A percentile compares a stretch with the other conserved stretches of the same genome.
phyloP scores from a whole-genome alignment of 768 basidiomycete genomes.

The Boletus vermiculosoides region DNA sequence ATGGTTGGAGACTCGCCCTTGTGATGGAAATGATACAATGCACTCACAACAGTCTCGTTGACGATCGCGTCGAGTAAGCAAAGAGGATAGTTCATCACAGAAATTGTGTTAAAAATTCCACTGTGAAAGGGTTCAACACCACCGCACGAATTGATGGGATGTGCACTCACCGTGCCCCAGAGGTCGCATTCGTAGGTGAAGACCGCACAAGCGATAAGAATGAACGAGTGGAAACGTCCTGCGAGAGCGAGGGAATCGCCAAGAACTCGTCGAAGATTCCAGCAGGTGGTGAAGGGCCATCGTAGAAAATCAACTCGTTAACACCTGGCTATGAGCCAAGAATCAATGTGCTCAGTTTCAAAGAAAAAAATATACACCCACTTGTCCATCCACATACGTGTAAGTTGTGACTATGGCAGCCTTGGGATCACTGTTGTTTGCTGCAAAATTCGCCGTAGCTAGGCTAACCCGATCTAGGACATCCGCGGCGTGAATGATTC shows the following conservation, averaged over 20 bases:
- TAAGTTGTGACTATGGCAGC: conserved; percentile 42
- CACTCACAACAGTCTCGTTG: conserved; percentile 16
- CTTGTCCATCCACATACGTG: conserved; percentile 24
- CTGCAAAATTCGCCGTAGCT: conserved; percentile 12
- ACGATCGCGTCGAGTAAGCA: conserved; percentile 12
- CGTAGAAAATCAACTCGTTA: conserved; percentile 49
- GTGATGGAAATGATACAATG: background rate
- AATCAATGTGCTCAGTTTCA: background rate
- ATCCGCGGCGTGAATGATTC: conserved; percentile 31
- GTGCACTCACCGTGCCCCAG: conserved; percentile 6
- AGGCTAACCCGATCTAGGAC: conserved; percentile 7
- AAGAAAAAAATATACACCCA: background rate
- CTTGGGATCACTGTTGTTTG: conserved; percentile 18
- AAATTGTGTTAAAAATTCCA: background rate
- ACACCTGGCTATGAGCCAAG: background rate
- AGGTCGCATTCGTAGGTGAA: background rate
- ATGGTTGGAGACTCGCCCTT: background rate
- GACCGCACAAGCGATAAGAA: conserved; percentile 13
- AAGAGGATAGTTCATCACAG: conserved; percentile 1
- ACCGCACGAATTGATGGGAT: background rate
- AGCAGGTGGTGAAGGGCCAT: conserved; percentile 33
- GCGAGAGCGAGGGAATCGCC: conserved; percentile 1
- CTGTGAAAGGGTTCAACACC: background rate
- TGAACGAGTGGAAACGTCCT: conserved; percentile 11
- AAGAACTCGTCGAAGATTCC: conserved; percentile 29